These are phyloP conservation scores for Ichthyophthirius multifiliis DNA, from an alignment of 169 alveolate species.

Conservation along the genomic window DNA sequence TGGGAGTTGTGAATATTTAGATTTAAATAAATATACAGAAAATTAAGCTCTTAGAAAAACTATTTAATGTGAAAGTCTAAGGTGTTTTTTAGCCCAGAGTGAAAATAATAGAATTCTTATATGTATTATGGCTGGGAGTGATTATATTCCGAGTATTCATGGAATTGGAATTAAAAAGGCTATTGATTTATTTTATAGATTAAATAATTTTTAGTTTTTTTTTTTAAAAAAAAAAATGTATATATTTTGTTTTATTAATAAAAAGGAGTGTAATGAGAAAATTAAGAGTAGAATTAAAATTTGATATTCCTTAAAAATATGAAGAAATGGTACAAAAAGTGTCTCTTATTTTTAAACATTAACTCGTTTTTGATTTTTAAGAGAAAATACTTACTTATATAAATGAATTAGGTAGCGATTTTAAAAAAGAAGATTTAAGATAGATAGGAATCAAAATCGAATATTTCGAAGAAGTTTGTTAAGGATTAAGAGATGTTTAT, in stretches of 20 bases:
- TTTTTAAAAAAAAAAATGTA: background rate
- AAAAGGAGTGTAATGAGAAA: background rate
- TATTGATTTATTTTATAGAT: slow-evolving; percentile 47
- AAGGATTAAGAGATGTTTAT: background rate
- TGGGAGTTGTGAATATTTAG: slow-evolving; percentile 33
- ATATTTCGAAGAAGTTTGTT: background rate
- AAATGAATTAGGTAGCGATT: slow-evolving; percentile 23
- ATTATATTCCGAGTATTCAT: slow-evolving; percentile 73
- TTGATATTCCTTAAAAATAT: slow-evolving; percentile 51
- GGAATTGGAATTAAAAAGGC: slow-evolving; percentile 85
- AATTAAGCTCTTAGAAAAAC: slow-evolving; percentile 86
- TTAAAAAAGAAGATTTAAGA: background rate
- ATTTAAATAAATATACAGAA: slow-evolving; percentile 89
- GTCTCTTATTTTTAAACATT: slow-evolving; percentile 28
- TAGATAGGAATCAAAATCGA: background rate
- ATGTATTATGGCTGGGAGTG: slow-evolving; percentile 84
- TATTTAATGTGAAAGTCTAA: slow-evolving; percentile 37
- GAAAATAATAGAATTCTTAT: slow-evolving; percentile 52
- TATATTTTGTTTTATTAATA: background rate
- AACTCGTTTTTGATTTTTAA: slow-evolving; percentile 52
- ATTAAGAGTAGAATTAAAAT: slow-evolving; percentile 2
- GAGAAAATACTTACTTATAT: background rate
- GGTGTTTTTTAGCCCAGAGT: slow-evolving; percentile 33
- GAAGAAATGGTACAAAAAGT: slow-evolving; percentile 42
- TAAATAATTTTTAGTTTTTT: slow-evolving; percentile 3